phyloP scores from a whole-genome alignment of 108 stramenopile genomes.

The Nitzschia sp. region DNA sequence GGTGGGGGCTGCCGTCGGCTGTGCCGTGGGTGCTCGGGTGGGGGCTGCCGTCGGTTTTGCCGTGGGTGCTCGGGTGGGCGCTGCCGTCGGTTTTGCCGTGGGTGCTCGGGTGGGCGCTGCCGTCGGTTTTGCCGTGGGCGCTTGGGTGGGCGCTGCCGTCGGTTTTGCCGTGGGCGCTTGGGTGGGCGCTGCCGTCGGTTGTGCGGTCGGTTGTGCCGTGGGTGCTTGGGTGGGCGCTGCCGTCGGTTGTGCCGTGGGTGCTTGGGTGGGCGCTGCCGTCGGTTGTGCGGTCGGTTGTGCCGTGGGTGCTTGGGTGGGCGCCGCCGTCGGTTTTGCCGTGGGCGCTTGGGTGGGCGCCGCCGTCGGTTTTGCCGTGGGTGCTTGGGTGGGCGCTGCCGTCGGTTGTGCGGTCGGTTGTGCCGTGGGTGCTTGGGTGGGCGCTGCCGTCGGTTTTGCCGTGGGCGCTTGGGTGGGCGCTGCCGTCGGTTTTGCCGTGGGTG shows the following conservation, averaged over 20 bases:
- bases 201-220: no score
- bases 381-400: not conserved
- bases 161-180: no score
- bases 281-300: no score
- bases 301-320: no score
- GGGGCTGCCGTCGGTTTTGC: not conserved
- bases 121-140: not conserved
- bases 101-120: not conserved
- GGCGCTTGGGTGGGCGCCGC: not conserved
- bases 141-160: no score
- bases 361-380: not conserved
- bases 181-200: no score
- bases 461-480: not conserved
- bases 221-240: no score
- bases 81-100: not conserved
- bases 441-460: not conserved
- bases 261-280: no score
- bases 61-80: not conserved
- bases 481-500: not conserved
- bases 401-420: not conserved
- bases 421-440: not conserved
- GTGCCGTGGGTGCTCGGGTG: not conserved
- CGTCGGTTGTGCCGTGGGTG: not conserved
- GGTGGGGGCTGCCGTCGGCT: slow-evolving; percentile 4
- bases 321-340: not conserved